Base-by-base conservation (phyloP, 148 eudicot species). In the Polygonum maritimum region DNA sequence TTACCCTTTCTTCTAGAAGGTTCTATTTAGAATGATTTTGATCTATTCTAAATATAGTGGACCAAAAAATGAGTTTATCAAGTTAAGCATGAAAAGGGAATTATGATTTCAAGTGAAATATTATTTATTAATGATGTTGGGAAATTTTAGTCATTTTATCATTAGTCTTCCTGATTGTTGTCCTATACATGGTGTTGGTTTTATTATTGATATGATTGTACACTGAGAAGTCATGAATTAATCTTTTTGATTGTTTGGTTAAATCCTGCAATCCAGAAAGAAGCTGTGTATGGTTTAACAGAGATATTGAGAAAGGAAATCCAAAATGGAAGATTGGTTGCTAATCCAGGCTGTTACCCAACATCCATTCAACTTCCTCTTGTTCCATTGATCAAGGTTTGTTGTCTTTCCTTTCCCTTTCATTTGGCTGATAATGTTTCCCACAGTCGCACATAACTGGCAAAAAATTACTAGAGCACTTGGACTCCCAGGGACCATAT, bases 301-400 rank as follows among this genome's bases (percentile, higher is more conserved):
- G 98, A 94, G 87, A 82, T 92, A 47, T 81, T 77, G 76, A 88
- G 97, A 78, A 78, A 73, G 73, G 85, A 89, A 69, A 89, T 92
- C 49, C 88, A 81, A 84, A 81, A 75, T 76, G 97, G 93, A 70
- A 87, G 88, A 77, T 86, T 94, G 69, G 91, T 94, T 79, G 98
- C 98, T 60, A 94, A 94, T 79, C 98, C 97, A 84, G 98, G 98
- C 48, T 94, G 98, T 80, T 94, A 91, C 83, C 98, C 98, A 26
- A 94, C 98, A 35, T 86, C 97, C 36, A 80, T 94, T 79, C 93
- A 90, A 78, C 86, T 94, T 79, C 97, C 98, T 74, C 96, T 94
- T 75, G 80, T 94, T 79, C 98, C 97, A 77, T 84, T 94, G 81
- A 81, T 94, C 49, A 87, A 91, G 93, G 98, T 90, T 36, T 73